These are phyloP conservation scores for Immersiella caudata DNA, from an alignment of 495 filamentous ascomycete genomes.

Conservation along the genomic window DNA sequence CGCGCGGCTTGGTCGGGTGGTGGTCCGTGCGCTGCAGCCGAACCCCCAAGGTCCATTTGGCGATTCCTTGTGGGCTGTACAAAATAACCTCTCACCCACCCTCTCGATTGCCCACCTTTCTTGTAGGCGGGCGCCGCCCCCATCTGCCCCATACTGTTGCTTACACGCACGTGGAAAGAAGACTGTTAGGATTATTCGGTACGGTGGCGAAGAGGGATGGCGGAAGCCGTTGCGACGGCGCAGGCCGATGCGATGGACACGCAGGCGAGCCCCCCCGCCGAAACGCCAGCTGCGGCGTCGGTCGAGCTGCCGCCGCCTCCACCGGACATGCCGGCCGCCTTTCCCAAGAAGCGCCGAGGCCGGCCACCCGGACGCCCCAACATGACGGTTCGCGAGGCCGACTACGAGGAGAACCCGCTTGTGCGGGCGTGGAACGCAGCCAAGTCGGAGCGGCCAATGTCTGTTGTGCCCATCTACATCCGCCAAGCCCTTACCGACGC, in stretches of 20 bases:
- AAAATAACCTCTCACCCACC: not conserved
- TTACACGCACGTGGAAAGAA: not conserved
- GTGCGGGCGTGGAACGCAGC: conserved; percentile 38
- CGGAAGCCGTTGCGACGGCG: conserved; percentile 1
- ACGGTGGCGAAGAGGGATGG: not conserved
- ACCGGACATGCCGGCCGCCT: conserved; percentile 29
- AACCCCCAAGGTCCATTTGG: not conserved
- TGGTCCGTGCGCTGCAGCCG: conserved; percentile 3
- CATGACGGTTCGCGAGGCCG: conserved; percentile 33
- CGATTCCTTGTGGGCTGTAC: conserved; percentile 1
- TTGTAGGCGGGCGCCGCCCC: conserved; percentile 31
- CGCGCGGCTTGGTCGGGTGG: not conserved
- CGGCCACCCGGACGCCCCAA: conserved; percentile 41
- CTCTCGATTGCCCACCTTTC: conserved; percentile 24
- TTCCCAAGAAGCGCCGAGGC: conserved; percentile 39
- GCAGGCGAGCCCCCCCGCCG: conserved; percentile 9
- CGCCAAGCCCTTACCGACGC: conserved; percentile 34
- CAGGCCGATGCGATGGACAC: conserved; percentile 11
- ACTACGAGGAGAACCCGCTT: conserved; percentile 33
- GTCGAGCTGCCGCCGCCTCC: conserved; percentile 3
- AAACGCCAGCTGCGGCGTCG: not conserved
- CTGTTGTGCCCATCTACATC: conserved; percentile 30
- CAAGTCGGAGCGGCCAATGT: conserved; percentile 28
- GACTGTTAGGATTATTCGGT: not conserved
- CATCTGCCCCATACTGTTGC: conserved; percentile 1